These are phyloP conservation scores for Aspergillus ibericus DNA, from an alignment of 2,329 filamentous ascomycete species.

Conservation along the genomic window DNA sequence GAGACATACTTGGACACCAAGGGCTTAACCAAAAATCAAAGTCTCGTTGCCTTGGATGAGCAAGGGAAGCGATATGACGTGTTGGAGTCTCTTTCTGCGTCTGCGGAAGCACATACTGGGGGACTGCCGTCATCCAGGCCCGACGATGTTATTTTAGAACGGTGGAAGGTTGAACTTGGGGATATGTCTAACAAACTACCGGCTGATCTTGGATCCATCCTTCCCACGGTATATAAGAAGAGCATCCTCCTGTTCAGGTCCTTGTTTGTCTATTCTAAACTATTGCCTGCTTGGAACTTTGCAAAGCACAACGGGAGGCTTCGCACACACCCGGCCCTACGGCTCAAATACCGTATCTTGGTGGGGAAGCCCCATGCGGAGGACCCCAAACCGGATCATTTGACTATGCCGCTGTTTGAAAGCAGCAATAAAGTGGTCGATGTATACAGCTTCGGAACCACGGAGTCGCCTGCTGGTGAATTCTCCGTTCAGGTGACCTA, in stretches of 20 bases:
- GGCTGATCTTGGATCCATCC: conserved; percentile 55
- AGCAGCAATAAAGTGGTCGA: conserved; percentile 65
- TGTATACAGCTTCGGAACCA: conserved; percentile 76
- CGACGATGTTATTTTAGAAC: conserved; percentile 80
- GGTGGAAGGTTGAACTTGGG: conserved; percentile 85
- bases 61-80: conserved; percentile 92
- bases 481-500: conserved; percentile 81
- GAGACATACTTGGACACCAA: conserved; percentile 86
- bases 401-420: conserved; percentile 70
- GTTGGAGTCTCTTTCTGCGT: conserved; percentile 72
- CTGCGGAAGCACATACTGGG: conserved; percentile 47
- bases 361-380: conserved; percentile 56
- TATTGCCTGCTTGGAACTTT: conserved; percentile 85
- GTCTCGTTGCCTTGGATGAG: conserved; percentile 83
- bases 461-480: conserved; percentile 82
- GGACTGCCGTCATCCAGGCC: conserved; percentile 49
- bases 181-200: conserved; percentile 57
- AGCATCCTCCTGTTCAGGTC: conserved; percentile 92
- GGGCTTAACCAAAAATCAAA: conserved; percentile 77
- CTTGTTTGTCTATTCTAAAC: conserved; percentile 76
- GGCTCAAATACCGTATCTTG: conserved; percentile 76
- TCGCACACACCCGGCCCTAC: conserved; percentile 62
- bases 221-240: conserved; percentile 95
- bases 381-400: conserved; percentile 62
- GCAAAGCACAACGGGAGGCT: conserved; percentile 72